phyloP scores from a whole-genome alignment of 371 early-diverging fungal species.

The Mucor velutinosus region DNA sequence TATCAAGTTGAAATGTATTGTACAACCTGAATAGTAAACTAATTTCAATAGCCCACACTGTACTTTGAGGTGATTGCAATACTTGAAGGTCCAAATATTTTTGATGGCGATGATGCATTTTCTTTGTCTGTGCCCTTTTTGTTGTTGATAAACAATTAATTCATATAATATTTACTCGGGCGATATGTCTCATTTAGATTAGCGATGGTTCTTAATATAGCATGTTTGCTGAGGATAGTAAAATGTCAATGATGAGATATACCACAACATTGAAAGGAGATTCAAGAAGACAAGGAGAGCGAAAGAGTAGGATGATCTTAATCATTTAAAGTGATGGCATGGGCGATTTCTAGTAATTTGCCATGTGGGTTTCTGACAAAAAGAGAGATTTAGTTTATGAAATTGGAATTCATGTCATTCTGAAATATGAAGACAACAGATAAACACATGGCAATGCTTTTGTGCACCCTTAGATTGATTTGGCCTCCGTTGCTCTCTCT shows the following conservation, averaged over 20 bases:
- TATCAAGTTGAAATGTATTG: not conserved
- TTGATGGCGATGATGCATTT: not conserved
- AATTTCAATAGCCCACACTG: not conserved
- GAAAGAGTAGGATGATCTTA: not conserved
- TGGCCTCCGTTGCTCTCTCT: not conserved
- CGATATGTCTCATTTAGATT: not conserved
- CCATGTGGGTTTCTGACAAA: not conserved
- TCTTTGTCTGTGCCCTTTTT: conserved; percentile 3
- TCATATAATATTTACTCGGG: not conserved
- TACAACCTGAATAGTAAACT: not conserved
- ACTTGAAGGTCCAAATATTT: not conserved
- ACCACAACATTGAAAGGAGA: not conserved
- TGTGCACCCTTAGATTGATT: not conserved
- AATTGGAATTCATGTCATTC: conserved; percentile 4
- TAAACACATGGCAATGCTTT: conserved; percentile 2
- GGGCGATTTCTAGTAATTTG: not conserved
- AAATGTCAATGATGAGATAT: conserved; percentile 1
- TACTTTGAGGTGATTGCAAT: not conserved
- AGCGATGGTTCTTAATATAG: not conserved
- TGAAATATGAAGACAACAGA: conserved; percentile 2
- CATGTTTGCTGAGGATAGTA: not conserved
- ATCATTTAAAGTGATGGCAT: not conserved
- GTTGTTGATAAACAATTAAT: not conserved
- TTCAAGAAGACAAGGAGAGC: not conserved
- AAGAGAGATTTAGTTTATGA: not conserved